A percentile compares a stretch with the other conserved stretches of the same genome.
These are phyloP conservation scores for Gracilariopsis chorda DNA, from an alignment of 23 red algal genomes.

Conservation along the genomic window DNA sequence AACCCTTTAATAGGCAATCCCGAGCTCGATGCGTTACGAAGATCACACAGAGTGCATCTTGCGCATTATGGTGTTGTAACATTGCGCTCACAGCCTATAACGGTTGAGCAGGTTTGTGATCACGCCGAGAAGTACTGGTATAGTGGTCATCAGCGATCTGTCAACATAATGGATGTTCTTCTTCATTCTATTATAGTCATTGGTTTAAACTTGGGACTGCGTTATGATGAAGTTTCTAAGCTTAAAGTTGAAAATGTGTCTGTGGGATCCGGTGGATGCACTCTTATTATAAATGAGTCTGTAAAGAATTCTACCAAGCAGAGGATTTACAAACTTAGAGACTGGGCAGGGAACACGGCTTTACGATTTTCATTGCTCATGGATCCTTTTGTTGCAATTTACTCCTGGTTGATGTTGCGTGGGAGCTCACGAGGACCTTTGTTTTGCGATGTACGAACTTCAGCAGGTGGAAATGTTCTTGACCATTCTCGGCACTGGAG, in stretches of 20 bases:
- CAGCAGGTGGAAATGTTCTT: too few species aligned
- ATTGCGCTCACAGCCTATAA: not conserved
- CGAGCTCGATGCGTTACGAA: not conserved
- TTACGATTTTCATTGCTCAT: not conserved
- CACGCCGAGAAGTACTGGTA: not conserved
- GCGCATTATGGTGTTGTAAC: not conserved
- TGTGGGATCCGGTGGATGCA: not conserved
- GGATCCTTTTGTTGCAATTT: constrained; percentile 14
- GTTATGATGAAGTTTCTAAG: constrained; percentile 33
- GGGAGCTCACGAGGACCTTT: not conserved
- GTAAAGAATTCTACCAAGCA: constrained; percentile 11
- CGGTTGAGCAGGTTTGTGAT: not conserved
- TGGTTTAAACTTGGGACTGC: constrained; percentile 22
- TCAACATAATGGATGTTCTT: not conserved
- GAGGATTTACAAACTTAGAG: not conserved
- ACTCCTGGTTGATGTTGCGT: not conserved
- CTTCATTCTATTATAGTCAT: constrained; percentile 39
- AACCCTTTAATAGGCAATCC: not conserved
- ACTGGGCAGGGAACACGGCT: not conserved
- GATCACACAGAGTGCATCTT: not conserved
- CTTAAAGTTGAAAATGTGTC: constrained; percentile 18
- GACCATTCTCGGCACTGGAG: too few species aligned
- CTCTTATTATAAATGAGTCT: not conserved
- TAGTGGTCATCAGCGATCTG: too few species aligned
- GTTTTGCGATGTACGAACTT: constrained; percentile 26